Evolutionary conservation across 2,329 filamentous ascomycete species (phyloP).

Genomic region (Cytospora schulzeri): DNA sequence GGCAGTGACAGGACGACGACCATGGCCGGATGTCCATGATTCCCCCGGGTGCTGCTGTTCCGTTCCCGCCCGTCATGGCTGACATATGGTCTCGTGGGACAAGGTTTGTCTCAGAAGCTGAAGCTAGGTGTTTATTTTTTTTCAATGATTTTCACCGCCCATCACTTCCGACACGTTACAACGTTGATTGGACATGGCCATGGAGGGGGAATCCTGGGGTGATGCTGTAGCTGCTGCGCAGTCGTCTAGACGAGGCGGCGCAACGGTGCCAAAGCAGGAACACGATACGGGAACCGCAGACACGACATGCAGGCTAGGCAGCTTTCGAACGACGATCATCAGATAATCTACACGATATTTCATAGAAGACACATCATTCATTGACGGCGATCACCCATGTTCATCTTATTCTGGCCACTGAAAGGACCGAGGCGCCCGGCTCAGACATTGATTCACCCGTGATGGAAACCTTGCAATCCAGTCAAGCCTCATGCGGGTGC

Average conservation of each 20-base stretch:
- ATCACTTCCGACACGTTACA: slow-evolving; percentile 6
- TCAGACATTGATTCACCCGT: slow-evolving; percentile 19
- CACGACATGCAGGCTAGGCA: slow-evolving; percentile 14
- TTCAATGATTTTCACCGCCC: background rate
- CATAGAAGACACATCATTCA: slow-evolving; percentile 8
- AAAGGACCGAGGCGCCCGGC: background rate
- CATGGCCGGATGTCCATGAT: slow-evolving; percentile 9
- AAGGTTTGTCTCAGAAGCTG: slow-evolving; percentile 12
- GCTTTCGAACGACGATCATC: slow-evolving; percentile 8
- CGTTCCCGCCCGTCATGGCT: background rate
- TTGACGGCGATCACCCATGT: slow-evolving; percentile 6
- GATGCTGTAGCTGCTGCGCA: background rate
- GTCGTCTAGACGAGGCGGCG: background rate
- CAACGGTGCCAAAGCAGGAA: slow-evolving; percentile 15
- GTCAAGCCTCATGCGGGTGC: slow-evolving; percentile 11
- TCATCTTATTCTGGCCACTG: background rate
- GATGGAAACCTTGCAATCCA: background rate
- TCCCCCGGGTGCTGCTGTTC: background rate
- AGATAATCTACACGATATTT: background rate
- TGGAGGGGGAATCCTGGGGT: background rate
- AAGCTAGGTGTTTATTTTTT: background rate
- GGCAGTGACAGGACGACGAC: background rate
- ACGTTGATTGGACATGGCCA: background rate
- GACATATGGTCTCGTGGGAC: slow-evolving; percentile 2
- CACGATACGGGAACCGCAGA: background rate